Evolutionary conservation across 169 alveolate species (phyloP), one percentile per base, ranked within the genome.

Genomic region (Plasmodium adleri): DNA sequence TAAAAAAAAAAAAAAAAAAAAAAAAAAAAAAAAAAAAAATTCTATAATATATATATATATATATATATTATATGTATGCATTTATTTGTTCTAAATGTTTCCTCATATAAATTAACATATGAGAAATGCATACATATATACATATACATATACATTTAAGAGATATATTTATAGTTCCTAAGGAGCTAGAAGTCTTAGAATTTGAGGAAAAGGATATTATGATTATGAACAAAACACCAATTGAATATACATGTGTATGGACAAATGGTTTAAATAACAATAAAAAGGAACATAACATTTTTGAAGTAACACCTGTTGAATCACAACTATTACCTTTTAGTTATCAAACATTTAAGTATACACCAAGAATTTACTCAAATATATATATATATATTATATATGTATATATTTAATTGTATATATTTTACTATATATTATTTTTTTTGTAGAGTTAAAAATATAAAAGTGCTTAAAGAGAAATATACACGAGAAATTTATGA

Each of bases 211-310:
- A 80, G 58, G 60, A 70, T 60, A 32, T 80, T 24, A 80, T 70
- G 72, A 67, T 80, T 12, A 80, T 80, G 56, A 80, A 80, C 70
- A 80, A 80, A 68, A 80, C 90, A 12, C 80, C 90, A 15, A 49
- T 80, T 24, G 83, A 80, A 71, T 80, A 80, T 49, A 80, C 90
- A 58, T 80, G 90, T 17, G 83, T 80, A 17, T 80, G 90, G 90
- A 56, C 72, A 54, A 80, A 67, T 60, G 70, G 72, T 8, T 20
- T 80, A 26, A 80, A 68, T 50, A 43, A 8, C 15, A 26, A 72
- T 20, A 80, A 17, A 80, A 59, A 15, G 56, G 64, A 67, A 9
- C 7, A 20, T 17, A 68, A 70, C 17, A 43, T 47, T 59, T 80
- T 80, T 56, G 72, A 52, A 28, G 62, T 80, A 58, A 58, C 68